Percentiles rank a stretch among this genome's conserved stretches.
Conservation (phyloP, 2,329 filamentous ascomycete species). For the Mycosphaerelloides madeirae region DNA sequence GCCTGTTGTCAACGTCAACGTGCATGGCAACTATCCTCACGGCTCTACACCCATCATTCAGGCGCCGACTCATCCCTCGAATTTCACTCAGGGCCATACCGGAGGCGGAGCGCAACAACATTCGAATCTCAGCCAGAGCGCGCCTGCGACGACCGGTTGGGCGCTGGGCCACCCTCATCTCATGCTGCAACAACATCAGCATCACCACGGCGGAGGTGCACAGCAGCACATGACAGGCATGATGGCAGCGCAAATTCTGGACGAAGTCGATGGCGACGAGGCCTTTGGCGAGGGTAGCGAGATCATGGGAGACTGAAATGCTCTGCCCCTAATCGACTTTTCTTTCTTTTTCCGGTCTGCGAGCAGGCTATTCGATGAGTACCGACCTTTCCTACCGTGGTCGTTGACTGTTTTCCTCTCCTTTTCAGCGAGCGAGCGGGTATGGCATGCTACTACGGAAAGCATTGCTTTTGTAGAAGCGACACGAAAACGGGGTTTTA, state of each 20-base stretch:
- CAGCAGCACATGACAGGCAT: conserved; percentile 36
- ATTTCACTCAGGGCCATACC: conserved; percentile 3
- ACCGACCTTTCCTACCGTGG: no score
- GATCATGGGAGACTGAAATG: conserved; percentile 33
- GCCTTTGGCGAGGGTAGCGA: conserved; percentile 45
- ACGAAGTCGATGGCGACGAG: conserved; percentile 39
- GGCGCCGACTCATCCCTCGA: conserved; percentile 13
- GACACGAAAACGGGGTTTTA: no score
- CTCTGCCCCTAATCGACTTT: no score
- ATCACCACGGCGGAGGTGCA: conserved; percentile 18
- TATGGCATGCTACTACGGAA: no score
- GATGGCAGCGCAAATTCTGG: conserved; percentile 36
- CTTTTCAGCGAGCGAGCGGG: no score
- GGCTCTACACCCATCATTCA: conserved; percentile 26
- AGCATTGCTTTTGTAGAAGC: no score
- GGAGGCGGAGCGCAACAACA: conserved; percentile 3
- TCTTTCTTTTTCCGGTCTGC: no score
- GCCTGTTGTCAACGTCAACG: conserved; percentile 27
- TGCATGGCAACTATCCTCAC: conserved; percentile 21
- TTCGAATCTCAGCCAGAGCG: conserved; percentile 26
- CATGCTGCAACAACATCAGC: conserved; percentile 1
- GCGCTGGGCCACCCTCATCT: conserved; percentile 6
- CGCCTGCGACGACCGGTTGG: conserved; percentile 28
- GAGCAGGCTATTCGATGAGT: no score
- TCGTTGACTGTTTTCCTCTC: no score